Percentiles rank a stretch among this genome's conserved stretches.
Evolutionary conservation across 208 protist species (phyloP).

Genomic region (Trypanosoma avium): DNA sequence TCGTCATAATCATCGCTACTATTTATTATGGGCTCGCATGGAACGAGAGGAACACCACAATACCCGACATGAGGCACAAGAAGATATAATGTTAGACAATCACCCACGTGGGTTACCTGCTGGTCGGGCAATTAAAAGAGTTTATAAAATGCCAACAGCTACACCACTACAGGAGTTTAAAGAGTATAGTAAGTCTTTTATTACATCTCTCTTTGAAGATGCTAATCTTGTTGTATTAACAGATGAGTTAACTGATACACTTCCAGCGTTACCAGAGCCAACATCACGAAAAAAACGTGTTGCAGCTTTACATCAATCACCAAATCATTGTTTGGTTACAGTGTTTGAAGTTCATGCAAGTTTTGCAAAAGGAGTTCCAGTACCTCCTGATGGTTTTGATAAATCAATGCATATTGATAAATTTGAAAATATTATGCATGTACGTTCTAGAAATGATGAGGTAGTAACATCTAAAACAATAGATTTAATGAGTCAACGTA

Average conservation of each 20-base stretch:
- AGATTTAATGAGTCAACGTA: constrained; percentile 67
- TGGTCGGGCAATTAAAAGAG: constrained; percentile 56
- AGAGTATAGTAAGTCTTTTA: constrained; percentile 58
- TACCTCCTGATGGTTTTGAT: constrained; percentile 63
- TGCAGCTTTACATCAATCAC: constrained; percentile 44
- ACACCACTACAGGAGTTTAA: constrained; percentile 57
- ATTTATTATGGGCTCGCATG: constrained; percentile 84
- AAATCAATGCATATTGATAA: constrained; percentile 59
- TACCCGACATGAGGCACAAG: constrained; percentile 34
- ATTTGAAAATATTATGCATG: constrained; percentile 67
- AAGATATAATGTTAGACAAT: constrained; percentile 49
- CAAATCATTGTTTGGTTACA: constrained; percentile 81
- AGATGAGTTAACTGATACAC: constrained; percentile 65
- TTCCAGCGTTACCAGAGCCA: constrained; percentile 59
- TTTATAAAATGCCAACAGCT: constrained; percentile 81
- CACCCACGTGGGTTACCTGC: constrained; percentile 49
- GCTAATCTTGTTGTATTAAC: constrained; percentile 56
- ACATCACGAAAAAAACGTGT: constrained; percentile 67
- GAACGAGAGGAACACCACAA: constrained; percentile 40
- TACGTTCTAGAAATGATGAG: constrained; percentile 21
- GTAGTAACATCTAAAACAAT: constrained; percentile 10
- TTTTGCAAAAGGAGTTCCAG: constrained; percentile 44
- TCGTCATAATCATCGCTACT: constrained; percentile 66
- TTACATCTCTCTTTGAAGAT: constrained; percentile 68
- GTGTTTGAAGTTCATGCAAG: constrained; percentile 76